These are phyloP conservation scores for Wickerhamomyces sp. DNA, from an alignment of 1,139 yeast genomes.

Conservation along the genomic window DNA sequence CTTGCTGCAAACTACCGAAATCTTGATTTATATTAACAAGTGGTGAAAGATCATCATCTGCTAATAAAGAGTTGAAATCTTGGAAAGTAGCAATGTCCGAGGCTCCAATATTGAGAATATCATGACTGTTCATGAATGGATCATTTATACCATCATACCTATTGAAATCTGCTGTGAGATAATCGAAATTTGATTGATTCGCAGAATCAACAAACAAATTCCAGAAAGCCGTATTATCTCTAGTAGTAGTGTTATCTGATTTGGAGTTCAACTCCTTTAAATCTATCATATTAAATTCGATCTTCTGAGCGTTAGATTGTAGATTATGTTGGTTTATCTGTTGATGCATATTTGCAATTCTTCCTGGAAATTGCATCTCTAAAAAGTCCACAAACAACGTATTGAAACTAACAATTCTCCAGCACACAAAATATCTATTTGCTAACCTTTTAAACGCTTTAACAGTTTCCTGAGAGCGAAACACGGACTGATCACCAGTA, in stretches of 20 bases:
- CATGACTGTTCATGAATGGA: slow-evolving; percentile 17
- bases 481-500: slow-evolving; percentile 15
- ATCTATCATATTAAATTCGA: slow-evolving; percentile 3
- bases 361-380: slow-evolving; percentile 16
- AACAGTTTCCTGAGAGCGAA: slow-evolving; percentile 13
- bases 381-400: slow-evolving; percentile 15
- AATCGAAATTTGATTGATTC: slow-evolving; percentile 20
- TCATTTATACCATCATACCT: slow-evolving; percentile 18
- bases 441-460: slow-evolving; percentile 12
- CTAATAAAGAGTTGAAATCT: slow-evolving; percentile 8
- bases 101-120: neutral
- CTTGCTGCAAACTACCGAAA: neutral
- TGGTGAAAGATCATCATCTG: neutral
- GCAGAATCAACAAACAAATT: slow-evolving; percentile 13
- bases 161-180: slow-evolving; percentile 16
- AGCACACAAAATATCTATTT: slow-evolving; percentile 20
- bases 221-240: slow-evolving; percentile 13
- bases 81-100: slow-evolving; percentile 7
- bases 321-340: slow-evolving; percentile 6
- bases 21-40: neutral
- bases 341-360: slow-evolving; percentile 9
- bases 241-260: no score
- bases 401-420: slow-evolving; percentile 20
- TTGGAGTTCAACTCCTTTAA: no score
- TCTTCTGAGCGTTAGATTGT: neutral